A percentile compares a stretch with the other conserved stretches of the same genome.
Evolutionary conservation across 495 filamentous ascomycete species (phyloP).

Genomic region (Aspergillus ellipticus): DNA sequence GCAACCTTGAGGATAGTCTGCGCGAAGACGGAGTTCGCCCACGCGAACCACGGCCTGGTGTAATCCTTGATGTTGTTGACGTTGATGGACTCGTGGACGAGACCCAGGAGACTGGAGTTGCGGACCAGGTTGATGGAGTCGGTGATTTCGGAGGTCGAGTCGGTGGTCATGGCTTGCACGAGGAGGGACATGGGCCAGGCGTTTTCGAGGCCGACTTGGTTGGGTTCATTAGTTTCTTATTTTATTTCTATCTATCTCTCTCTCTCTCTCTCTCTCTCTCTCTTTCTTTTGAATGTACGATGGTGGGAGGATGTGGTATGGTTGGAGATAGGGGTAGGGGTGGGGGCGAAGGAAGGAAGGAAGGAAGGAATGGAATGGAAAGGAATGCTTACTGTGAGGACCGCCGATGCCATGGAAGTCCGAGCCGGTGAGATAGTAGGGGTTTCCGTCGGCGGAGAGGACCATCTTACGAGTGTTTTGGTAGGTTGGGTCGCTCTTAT

Average conservation of each 20-base stretch:
- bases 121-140: conserved; percentile 69
- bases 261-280: no score
- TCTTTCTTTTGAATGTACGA: no score
- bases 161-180: conserved; percentile 84
- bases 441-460: conserved; percentile 72
- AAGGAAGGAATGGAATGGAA: neutral
- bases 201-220: conserved; percentile 67
- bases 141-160: conserved; percentile 79
- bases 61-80: conserved; percentile 72
- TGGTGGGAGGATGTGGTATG: neutral
- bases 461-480: conserved; percentile 92
- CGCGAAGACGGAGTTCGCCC: conserved; percentile 96
- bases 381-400: conserved; percentile 48
- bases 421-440: conserved; percentile 80
- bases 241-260: no score
- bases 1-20: conserved; percentile 90
- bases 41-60: conserved; percentile 92
- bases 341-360: neutral
- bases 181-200: conserved; percentile 98
- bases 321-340: neutral
- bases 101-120: conserved; percentile 65
- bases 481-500: conserved; percentile 64
- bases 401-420: conserved; percentile 87
- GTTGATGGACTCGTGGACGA: conserved; percentile 91
- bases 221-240: neutral